Percentiles rank a stretch among this genome's conserved stretches.
phyloP scores from a whole-genome alignment of 768 basidiomycete species.

The Atractiella rhizophila region DNA sequence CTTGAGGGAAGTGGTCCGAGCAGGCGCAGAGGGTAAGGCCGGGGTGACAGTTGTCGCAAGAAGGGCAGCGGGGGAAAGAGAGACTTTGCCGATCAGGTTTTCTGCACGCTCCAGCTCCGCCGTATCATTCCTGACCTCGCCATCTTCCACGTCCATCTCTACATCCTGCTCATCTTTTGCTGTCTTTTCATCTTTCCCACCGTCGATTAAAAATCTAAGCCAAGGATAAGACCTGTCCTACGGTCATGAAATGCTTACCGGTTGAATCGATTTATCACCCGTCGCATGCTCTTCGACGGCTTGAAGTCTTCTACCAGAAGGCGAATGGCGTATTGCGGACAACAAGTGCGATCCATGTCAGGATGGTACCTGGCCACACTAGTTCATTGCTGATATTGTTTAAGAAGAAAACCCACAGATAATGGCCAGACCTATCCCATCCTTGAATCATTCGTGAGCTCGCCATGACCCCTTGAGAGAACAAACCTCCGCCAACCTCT shows the following conservation, averaged over 20 bases:
- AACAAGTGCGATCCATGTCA: conserved; percentile 54
- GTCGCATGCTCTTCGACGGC: conserved; percentile 46
- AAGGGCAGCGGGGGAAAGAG: no score
- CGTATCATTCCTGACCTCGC: conserved; percentile 17
- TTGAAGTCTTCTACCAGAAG: conserved; percentile 42
- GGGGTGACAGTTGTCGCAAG: no score
- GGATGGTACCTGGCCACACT: conserved; percentile 91
- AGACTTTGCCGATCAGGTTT: conserved; percentile 1
- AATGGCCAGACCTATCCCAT: conserved; percentile 21
- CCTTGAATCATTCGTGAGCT: not conserved
- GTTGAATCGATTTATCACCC: conserved; percentile 58
- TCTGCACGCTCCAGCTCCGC: conserved; percentile 14
- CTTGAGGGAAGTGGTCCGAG: no score
- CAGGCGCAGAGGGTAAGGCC: no score
- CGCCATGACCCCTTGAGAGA: not conserved
- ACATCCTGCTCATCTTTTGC: conserved; percentile 9
- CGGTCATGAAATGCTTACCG: no score
- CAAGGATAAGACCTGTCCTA: no score
- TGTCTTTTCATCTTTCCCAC: conserved; percentile 14
- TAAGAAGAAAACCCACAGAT: no score
- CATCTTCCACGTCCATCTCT: conserved; percentile 12
- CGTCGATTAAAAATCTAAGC: conserved; percentile 35
- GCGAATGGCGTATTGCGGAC: conserved; percentile 82
- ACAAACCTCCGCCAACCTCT: conserved; percentile 21
- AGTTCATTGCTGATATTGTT: no score